A percentile compares a stretch with the other conserved stretches of the same genome.
Evolutionary conservation across 192 early-diverging fungal genomes (phyloP).

Genomic region (Umbelopsis sp.): DNA sequence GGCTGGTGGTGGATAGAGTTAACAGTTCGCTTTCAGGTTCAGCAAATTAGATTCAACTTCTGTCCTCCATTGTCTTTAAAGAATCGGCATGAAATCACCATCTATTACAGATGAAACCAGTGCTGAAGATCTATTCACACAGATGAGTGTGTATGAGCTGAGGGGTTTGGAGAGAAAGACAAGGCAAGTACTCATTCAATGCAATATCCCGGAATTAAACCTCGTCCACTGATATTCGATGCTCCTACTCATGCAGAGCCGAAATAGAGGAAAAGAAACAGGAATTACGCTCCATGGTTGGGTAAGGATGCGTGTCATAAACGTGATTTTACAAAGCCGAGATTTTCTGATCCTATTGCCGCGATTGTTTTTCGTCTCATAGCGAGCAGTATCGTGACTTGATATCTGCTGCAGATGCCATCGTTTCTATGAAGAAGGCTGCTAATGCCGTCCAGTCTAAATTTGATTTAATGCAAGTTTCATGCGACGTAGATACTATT

Average conservation of each 20-base stretch:
- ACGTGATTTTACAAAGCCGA: background rate
- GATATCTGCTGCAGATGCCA: constrained; percentile 82
- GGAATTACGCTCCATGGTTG: constrained; percentile 83
- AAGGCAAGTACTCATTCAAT: background rate
- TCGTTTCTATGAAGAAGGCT: constrained; percentile 67
- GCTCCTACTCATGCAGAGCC: constrained; percentile 36
- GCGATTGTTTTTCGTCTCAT: background rate
- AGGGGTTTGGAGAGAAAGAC: constrained; percentile 4
- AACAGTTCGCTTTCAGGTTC: background rate
- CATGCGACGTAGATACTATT: constrained; percentile 59
- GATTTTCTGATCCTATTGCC: background rate
- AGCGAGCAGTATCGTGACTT: constrained; percentile 87
- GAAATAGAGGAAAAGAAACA: constrained; percentile 83
- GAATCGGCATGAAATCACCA: constrained; percentile 12
- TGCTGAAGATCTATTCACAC: background rate
- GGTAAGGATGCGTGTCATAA: constrained; percentile 50
- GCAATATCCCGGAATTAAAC: too few species aligned
- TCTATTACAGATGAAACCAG: background rate
- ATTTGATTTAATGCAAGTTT: constrained; percentile 56
- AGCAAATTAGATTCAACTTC: background rate
- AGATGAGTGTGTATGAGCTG: constrained; percentile 3
- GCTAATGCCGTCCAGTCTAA: constrained; percentile 54
- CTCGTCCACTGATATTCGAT: background rate
- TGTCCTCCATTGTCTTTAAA: background rate
- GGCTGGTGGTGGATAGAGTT: background rate